Percentiles rank a stretch among this genome's conserved stretches.
Conservation (phyloP, 495 filamentous ascomycete species). For the Penicillium salamii region DNA sequence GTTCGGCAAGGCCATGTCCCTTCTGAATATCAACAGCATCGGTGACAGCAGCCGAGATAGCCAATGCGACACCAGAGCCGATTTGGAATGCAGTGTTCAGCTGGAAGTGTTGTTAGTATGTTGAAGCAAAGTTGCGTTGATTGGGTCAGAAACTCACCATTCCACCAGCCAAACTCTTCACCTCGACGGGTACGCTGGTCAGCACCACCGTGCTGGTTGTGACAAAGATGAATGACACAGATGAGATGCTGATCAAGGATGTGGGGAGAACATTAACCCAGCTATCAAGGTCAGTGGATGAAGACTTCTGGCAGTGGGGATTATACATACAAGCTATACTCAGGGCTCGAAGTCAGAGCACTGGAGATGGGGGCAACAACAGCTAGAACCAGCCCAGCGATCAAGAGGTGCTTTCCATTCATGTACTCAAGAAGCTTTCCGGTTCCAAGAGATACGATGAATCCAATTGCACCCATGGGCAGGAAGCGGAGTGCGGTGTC, state of each 20-base stretch:
- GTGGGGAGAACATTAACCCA: slow-evolving; percentile 37
- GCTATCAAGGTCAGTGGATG: slow-evolving; percentile 18
- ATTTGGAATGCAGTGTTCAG: slow-evolving; percentile 42
- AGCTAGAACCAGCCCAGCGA: slow-evolving; percentile 27
- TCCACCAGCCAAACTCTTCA: slow-evolving; percentile 34
- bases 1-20: slow-evolving; percentile 27
- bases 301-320: too few species aligned
- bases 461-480: slow-evolving; percentile 36
- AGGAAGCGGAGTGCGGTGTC: slow-evolving; percentile 36
- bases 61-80: slow-evolving; percentile 34
- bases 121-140: neutral
- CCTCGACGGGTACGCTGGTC: slow-evolving; percentile 33
- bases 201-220: slow-evolving; percentile 35
- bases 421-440: slow-evolving; percentile 35
- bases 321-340: slow-evolving; percentile 27
- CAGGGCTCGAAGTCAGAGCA: slow-evolving; percentile 24
- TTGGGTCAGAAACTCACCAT: slow-evolving; percentile 22
- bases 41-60: slow-evolving; percentile 36
- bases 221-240: slow-evolving; percentile 37
- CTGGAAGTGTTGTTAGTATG: slow-evolving; percentile 11
- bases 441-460: slow-evolving; percentile 33
- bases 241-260: slow-evolving; percentile 38
- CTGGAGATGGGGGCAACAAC: slow-evolving; percentile 34
- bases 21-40: slow-evolving; percentile 32
- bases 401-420: slow-evolving; percentile 35